phyloP scores from a whole-genome alignment of 352 stramenopile genomes.

The Phytophthora idaei region DNA sequence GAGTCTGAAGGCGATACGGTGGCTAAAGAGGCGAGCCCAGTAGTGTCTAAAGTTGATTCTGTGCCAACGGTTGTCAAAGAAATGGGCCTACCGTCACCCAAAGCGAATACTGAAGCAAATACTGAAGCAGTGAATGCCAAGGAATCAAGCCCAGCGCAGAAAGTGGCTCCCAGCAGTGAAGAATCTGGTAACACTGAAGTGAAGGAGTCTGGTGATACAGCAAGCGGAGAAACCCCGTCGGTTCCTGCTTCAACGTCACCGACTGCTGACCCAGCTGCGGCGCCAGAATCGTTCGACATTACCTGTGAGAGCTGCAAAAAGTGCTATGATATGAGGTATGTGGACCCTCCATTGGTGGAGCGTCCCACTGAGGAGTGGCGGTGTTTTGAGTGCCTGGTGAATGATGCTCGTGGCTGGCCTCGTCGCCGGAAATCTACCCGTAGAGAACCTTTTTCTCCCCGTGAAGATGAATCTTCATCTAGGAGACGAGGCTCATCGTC shows the following conservation, averaged over 20 bases:
- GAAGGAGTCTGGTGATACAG: conserved; percentile 10
- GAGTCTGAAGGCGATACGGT: conserved; percentile 2
- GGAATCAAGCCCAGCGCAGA: not conserved
- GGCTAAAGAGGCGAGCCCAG: conserved; percentile 4
- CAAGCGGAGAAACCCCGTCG: conserved; percentile 3
- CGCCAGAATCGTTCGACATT: conserved; percentile 73
- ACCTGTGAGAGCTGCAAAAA: conserved; percentile 81
- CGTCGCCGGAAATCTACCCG: conserved; percentile 47
- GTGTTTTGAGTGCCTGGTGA: conserved; percentile 90
- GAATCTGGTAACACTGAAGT: not conserved
- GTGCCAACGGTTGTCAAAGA: conserved; percentile 7
- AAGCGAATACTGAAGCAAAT: conserved; percentile 9
- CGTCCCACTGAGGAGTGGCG: conserved; percentile 80
- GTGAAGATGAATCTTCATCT: conserved; percentile 25
- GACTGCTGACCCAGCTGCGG: conserved; percentile 34
- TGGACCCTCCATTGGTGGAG: conserved; percentile 81
- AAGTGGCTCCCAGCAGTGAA: not conserved
- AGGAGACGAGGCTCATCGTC: conserved; percentile 52
- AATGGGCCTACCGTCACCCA: not conserved
- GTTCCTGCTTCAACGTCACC: conserved; percentile 20
- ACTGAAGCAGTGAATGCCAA: not conserved
- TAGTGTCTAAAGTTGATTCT: not conserved
- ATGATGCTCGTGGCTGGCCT: conserved; percentile 84
- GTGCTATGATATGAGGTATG: conserved; percentile 83
- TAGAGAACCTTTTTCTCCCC: conserved; percentile 38